A percentile compares a stretch with the other conserved stretches of the same genome.
phyloP scores from a whole-genome alignment of 306 rosid species.

The Cucurbita moschata region DNA sequence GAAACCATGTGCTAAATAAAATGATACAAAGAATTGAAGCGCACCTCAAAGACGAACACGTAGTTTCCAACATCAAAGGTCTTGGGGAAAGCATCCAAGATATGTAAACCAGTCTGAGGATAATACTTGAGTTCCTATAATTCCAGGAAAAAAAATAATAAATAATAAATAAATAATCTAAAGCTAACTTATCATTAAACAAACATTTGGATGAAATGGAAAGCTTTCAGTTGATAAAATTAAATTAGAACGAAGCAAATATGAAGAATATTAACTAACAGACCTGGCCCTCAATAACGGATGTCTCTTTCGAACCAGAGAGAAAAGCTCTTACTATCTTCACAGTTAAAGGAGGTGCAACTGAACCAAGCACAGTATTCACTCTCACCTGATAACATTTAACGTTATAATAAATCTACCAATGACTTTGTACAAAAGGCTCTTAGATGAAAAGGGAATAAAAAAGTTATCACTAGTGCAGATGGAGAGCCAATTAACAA shows the following conservation, averaged over 20 bases:
- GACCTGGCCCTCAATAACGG: conserved; percentile 56
- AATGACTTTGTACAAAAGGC: not conserved
- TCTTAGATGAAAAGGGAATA: not conserved
- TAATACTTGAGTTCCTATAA: conserved; percentile 73
- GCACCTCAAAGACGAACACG: conserved; percentile 75
- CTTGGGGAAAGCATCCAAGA: conserved; percentile 44
- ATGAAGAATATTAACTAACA: conserved; percentile 6
- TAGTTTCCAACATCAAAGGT: conserved; percentile 61
- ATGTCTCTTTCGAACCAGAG: conserved; percentile 44
- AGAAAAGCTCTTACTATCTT: conserved; percentile 57
- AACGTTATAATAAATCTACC: not conserved
- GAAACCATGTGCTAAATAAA: not conserved
- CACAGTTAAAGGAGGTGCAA: conserved; percentile 75
- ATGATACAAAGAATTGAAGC: not conserved
- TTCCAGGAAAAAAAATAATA: not conserved
- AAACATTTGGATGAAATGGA: not conserved
- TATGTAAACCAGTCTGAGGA: conserved; percentile 41
- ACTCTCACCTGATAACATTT: conserved; percentile 61
- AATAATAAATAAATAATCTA: not conserved
- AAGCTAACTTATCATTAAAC: not conserved
- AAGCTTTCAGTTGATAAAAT: not conserved
- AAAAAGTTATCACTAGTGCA: not conserved
- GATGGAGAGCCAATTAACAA: not conserved
- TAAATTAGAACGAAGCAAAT: not conserved
- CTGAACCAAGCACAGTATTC: conserved; percentile 78